Base-by-base conservation (phyloP, 192 early-diverging fungal species). In the Chytriomyces sp. region DNA sequence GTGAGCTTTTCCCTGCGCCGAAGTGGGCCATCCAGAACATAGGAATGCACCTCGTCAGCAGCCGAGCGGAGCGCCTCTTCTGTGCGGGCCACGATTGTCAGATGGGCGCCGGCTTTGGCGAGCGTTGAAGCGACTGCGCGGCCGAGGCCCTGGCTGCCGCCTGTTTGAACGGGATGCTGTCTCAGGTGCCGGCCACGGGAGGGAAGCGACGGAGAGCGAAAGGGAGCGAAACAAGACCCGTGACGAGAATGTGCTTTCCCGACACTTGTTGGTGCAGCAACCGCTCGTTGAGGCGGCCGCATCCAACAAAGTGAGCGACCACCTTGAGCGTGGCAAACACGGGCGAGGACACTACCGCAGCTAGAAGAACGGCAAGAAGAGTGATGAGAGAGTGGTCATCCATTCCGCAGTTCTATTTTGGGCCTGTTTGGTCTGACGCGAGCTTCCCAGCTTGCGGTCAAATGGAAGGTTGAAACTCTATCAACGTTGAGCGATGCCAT, bases 81-180 rank as follows among this genome's bases (percentile, higher is more conserved):
- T 28, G 74, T 73, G 53, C 83, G 78, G 4, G 83, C 83, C 14
- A 80, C 72, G 28, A 85, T 61, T 26, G 83, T 85, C 44, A 85
- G 77, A 56, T 79, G 66, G 19, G 83, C 80, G 8, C 83, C 83
- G 33, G 31, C 52, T 3, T 53, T 33, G 33, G 67, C 80, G 33
- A 81, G 75, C 3, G 58, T 38, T 31, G 56, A 34, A 28, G 80
- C 83, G n/a, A 80, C 52, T 1, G 77, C 74, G 25, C 73, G 63
- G n/a, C 81, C 77, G 4, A 77, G 77, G 38, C 77, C 81, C 65
- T 82, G 77, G 22, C 75, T 77, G 36, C 64, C 81, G 52, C 44
- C 44, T 49, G 14, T 49, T 49, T 14, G 22, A 22, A 26, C 14
- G 28, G 28, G n/a, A n/a, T 26, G 44, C 36, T 28, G 44, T 64